Conservation (phyloP, 495 filamentous ascomycete genomes). For the Chaetomidium leptoderma region DNA sequence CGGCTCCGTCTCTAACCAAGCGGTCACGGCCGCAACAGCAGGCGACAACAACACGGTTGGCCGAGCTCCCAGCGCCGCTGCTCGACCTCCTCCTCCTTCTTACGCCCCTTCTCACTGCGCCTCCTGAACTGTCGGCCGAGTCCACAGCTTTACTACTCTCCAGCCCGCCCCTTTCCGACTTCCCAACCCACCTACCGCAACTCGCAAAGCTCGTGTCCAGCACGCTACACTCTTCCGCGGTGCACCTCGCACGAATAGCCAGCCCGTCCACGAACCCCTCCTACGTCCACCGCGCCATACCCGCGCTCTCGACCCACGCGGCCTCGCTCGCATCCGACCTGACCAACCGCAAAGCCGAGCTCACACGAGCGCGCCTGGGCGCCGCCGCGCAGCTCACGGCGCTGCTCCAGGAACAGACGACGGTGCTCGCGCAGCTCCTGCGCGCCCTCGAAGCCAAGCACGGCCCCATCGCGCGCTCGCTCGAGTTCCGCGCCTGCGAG, state of each 20-base stretch:
- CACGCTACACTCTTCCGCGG: conserved; percentile 37
- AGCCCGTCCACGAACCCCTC: conserved; percentile 50
- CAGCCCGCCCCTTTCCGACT: conserved; percentile 38
- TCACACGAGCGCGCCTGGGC: conserved; percentile 36
- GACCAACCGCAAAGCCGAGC: conserved; percentile 19
- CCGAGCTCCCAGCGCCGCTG: conserved; percentile 31
- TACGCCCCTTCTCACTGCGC: conserved; percentile 31
- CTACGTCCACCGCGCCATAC: conserved; percentile 47
- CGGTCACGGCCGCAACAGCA: conserved; percentile 15
- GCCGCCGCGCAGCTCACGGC: conserved; percentile 26
- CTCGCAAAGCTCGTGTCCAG: conserved; percentile 40
- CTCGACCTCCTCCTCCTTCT: conserved; percentile 44
- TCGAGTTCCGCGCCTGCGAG: conserved; percentile 56
- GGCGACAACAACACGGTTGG: not conserved
- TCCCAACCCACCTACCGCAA: conserved; percentile 39
- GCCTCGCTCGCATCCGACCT: conserved; percentile 26
- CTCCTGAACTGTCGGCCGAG: conserved; percentile 19
- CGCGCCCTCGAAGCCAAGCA: conserved; percentile 53
- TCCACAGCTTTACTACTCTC: conserved; percentile 36
- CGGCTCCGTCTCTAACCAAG: conserved; percentile 24
- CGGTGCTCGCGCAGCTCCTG: conserved; percentile 33
- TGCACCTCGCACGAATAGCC: conserved; percentile 42
- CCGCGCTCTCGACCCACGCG: conserved; percentile 33
- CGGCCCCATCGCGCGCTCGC: conserved; percentile 57
- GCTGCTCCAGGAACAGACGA: conserved; percentile 31